These are phyloP conservation scores for Candida ponderosae DNA, from an alignment of 805 yeast genomes.

Conservation along the genomic window DNA sequence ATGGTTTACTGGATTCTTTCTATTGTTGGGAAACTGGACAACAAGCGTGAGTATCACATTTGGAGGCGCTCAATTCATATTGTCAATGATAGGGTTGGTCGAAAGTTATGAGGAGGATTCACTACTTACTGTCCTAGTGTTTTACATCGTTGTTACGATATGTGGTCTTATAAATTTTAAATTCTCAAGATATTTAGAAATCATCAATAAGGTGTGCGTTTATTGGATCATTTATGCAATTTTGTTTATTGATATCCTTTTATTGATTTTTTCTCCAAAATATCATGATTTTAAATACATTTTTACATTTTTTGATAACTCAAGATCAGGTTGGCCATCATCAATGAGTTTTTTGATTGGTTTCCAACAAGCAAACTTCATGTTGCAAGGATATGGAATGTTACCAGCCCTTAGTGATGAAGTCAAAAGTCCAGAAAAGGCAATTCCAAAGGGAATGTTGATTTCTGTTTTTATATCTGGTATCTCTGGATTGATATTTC, in stretches of 20 bases:
- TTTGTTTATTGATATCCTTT: conserved; percentile 53
- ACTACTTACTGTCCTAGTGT: conserved; percentile 48
- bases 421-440: conserved; percentile 65
- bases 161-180: conserved; percentile 59
- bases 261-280: conserved; percentile 46
- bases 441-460: conserved; percentile 68
- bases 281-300: conserved; percentile 55
- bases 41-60: conserved; percentile 67
- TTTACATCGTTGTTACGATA: conserved; percentile 44
- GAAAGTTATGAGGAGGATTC: conserved; percentile 50
- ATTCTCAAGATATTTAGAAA: conserved; percentile 52
- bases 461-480: conserved; percentile 58
- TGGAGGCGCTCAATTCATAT: conserved; percentile 68
- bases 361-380: conserved; percentile 69
- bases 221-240: conserved; percentile 71
- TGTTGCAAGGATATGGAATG: conserved; percentile 79
- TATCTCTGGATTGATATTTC: conserved; percentile 62
- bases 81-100: conserved; percentile 58
- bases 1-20: conserved; percentile 76
- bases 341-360: conserved; percentile 70
- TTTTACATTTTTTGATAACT: conserved; percentile 60
- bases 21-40: conserved; percentile 70
- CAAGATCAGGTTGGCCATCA: conserved; percentile 70
- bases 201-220: conserved; percentile 60
- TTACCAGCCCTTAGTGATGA: conserved; percentile 78